Evolutionary conservation across 768 basidiomycete species (phyloP), one percentile per base, ranked within the genome.

Genomic region (Multifurca ochricompacta): DNA sequence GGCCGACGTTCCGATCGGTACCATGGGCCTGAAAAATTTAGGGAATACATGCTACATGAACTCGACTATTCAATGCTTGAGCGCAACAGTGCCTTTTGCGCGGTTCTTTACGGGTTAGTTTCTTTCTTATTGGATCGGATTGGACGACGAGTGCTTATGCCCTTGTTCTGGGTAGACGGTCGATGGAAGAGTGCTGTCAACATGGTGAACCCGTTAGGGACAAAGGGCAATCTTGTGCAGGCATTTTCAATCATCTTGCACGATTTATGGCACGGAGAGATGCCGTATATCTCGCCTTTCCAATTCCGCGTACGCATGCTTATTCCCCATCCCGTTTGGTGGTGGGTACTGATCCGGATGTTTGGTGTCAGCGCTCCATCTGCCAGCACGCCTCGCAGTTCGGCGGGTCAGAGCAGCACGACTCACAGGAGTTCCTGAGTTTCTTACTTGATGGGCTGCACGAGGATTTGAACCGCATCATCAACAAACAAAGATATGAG

Each of bases 31-130:
- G 66, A 94, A 94, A 78, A 99, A 99, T 67, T 66, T 98, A 56
- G 85, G 88, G 16, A 98, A 97, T 67, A 99, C 96, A 7, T 99
- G 96, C 68, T 99, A 98, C 66, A 98, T 98, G 92, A 98, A 98
- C 67, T 90, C 96, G 28, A 93, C 92, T 6, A 81, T 99, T 14
- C 96, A 99, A 69, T 99, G 96, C 68, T 73, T 99, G 65, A 92
- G 85, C 66, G 94, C 94, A 0, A 96, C 95, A 0, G 81, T 88
- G 6, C 95, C 95, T 0, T 95, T 99, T 68, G 81, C 93, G 28
- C 77, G 83, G 50, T 97, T 94, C 72, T 98, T 99, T 64, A 85
- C 83, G 4, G 87, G 92, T 93, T 65, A 34, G 80, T 55, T 31
- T 19, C n/a, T 57, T 19, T 46, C 47, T 51, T 45, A 27, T 36